Conservation (phyloP, 2,329 filamentous ascomycete genomes). For the Rutstroemia sp. region DNA sequence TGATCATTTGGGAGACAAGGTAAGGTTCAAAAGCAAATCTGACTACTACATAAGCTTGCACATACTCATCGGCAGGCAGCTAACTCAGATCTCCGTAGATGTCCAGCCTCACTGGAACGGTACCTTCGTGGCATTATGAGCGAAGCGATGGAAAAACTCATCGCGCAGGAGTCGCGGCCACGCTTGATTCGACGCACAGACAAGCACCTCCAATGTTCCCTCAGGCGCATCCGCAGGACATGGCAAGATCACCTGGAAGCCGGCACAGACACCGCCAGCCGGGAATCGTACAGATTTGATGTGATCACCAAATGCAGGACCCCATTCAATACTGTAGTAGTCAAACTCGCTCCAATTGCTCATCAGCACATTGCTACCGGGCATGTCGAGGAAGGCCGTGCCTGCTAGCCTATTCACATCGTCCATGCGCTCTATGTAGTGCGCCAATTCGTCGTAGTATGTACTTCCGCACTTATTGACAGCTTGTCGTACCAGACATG, state of each 20-base stretch:
- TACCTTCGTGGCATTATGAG: background rate
- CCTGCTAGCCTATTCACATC: background rate
- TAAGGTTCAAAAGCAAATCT: background rate
- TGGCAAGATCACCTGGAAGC: conserved; percentile 1
- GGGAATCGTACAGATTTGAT: background rate
- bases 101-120: conserved; percentile 1
- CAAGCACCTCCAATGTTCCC: background rate
- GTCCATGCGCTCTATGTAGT: background rate
- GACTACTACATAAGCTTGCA: background rate
- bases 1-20: background rate
- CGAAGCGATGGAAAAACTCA: background rate
- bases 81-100: background rate
- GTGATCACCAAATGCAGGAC: background rate
- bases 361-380: background rate
- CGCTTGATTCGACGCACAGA: background rate
- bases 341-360: background rate
- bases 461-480: background rate
- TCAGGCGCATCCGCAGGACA: background rate
- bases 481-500: background rate
- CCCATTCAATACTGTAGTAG: conserved; percentile 3
- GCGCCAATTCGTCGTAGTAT: background rate
- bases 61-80: background rate
- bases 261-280: background rate
- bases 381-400: conserved; percentile 1
- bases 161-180: background rate